A percentile compares a stretch with the other conserved stretches of the same genome.
Conservation (phyloP, 805 yeast species). For the Candida ovalis region DNA sequence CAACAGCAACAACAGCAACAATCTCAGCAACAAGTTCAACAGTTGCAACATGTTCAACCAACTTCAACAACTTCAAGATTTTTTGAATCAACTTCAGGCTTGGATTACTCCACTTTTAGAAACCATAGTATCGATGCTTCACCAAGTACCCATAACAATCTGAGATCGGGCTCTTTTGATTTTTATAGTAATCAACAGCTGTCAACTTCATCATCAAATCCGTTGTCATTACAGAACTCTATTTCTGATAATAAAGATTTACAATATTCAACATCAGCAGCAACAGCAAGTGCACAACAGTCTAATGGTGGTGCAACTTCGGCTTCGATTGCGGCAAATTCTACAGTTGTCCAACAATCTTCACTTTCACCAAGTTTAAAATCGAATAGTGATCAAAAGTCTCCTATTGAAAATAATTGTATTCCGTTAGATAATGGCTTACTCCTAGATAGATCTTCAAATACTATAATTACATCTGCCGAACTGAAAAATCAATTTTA, state of each 20-base stretch:
- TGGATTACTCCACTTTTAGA: slow-evolving; percentile 7
- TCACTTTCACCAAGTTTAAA: neutral
- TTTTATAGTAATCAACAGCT: neutral
- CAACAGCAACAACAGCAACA: slow-evolving; percentile 9
- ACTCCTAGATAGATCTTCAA: slow-evolving; percentile 46
- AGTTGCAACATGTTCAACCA: slow-evolving; percentile 1
- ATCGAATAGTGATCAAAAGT: slow-evolving; percentile 1
- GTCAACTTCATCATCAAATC: neutral
- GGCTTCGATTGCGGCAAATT: neutral
- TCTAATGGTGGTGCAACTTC: neutral
- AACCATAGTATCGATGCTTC: slow-evolving; percentile 15
- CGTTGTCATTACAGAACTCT: neutral
- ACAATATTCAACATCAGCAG: slow-evolving; percentile 4
- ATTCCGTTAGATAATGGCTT: slow-evolving; percentile 59
- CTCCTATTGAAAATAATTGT: slow-evolving; percentile 8
- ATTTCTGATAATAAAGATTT: neutral
- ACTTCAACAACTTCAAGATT: slow-evolving; percentile 17
- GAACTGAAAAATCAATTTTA: slow-evolving; percentile 48
- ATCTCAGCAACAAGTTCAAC: slow-evolving; percentile 1
- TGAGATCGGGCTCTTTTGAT: slow-evolving; percentile 3
- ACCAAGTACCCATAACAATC: neutral
- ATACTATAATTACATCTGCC: slow-evolving; percentile 51
- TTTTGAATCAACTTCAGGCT: slow-evolving; percentile 11
- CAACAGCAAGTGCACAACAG: slow-evolving; percentile 1
- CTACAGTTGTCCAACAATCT: neutral